Percentiles rank a stretch among this genome's conserved stretches.
Evolutionary conservation across 768 basidiomycete species (phyloP).

Genomic region (Gyrodon lividus): DNA sequence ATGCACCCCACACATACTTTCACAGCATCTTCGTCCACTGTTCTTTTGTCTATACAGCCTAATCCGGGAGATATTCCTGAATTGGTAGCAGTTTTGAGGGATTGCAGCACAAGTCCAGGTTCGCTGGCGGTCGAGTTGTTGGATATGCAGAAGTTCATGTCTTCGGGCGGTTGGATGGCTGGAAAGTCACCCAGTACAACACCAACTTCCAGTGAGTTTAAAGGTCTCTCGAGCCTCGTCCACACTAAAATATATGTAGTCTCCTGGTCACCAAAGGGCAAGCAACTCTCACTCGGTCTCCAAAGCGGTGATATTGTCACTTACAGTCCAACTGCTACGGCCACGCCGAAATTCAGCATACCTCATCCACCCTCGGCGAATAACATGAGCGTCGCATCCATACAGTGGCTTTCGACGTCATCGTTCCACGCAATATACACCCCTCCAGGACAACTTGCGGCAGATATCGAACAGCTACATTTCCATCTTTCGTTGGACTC

Average conservation of each 20-base stretch:
- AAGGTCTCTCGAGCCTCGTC: background rate
- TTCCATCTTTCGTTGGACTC: conserved; percentile 41
- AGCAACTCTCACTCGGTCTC: conserved; percentile 76
- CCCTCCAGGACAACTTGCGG: conserved; percentile 37
- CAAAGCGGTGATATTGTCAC: conserved; percentile 69
- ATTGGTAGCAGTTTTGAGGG: conserved; percentile 58
- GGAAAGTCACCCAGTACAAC: conserved; percentile 46
- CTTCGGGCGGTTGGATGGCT: conserved; percentile 54
- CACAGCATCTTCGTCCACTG: conserved; percentile 40
- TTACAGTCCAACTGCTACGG: conserved; percentile 56
- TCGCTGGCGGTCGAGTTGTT: conserved; percentile 56
- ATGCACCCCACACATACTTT: conserved; percentile 51
- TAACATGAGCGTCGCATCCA: conserved; percentile 46
- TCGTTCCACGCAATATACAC: conserved; percentile 68
- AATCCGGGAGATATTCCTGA: conserved; percentile 64
- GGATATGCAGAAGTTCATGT: conserved; percentile 50
- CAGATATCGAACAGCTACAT: conserved; percentile 44
- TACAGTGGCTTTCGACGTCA: conserved; percentile 67
- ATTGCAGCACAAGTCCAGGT: conserved; percentile 31
- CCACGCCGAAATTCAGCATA: conserved; percentile 55
- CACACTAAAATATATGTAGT: conserved; percentile 41
- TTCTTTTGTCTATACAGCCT: conserved; percentile 54
- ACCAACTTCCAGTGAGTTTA: conserved; percentile 58
- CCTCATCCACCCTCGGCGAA: conserved; percentile 52
- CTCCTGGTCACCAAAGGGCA: conserved; percentile 85